Percentiles rank a stretch among this genome's conserved stretches.
Conservation (phyloP, 2,329 filamentous ascomycete genomes). For the Exophiala phaeomuriformis region DNA sequence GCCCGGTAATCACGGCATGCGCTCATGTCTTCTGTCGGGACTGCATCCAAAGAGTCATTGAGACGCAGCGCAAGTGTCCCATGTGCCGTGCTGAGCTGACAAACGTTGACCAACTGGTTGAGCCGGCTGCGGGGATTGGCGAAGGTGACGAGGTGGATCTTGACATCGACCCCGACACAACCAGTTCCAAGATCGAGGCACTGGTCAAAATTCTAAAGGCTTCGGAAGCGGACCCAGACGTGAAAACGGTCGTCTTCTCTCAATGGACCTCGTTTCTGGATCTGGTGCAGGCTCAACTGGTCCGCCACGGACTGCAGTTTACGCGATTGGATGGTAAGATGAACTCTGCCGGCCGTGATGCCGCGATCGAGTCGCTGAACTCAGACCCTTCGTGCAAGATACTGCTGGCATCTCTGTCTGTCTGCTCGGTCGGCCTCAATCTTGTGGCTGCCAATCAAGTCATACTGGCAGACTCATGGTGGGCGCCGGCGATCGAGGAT, state of each 20-base stretch:
- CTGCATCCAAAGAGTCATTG: slow-evolving; percentile 69
- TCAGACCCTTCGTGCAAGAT: slow-evolving; percentile 61
- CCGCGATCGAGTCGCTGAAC: slow-evolving; percentile 60
- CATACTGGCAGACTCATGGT: slow-evolving; percentile 78
- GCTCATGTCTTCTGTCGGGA: slow-evolving; percentile 69
- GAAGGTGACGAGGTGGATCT: slow-evolving; percentile 43
- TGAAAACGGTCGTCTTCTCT: slow-evolving; percentile 76
- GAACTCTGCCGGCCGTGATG: slow-evolving; percentile 62
- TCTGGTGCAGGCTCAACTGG: slow-evolving; percentile 63
- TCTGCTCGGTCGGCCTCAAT: slow-evolving; percentile 80
- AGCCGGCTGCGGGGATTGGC: slow-evolving; percentile 54
- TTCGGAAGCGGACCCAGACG: slow-evolving; percentile 54
- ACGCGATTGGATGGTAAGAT: slow-evolving; percentile 76
- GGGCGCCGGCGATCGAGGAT: slow-evolving; percentile 87
- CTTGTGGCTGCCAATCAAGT: slow-evolving; percentile 80
- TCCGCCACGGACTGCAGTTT: slow-evolving; percentile 53
- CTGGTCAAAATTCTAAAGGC: slow-evolving; percentile 68
- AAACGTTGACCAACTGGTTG: slow-evolving; percentile 54
- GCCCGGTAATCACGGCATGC: slow-evolving; percentile 76
- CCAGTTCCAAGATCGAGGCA: slow-evolving; percentile 76
- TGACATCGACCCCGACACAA: slow-evolving; percentile 55
- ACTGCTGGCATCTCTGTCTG: slow-evolving; percentile 72
- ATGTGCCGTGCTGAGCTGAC: slow-evolving; percentile 68
- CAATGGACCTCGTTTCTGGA: slow-evolving; percentile 76
- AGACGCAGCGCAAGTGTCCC: slow-evolving; percentile 71